Base-by-base conservation (phyloP, 169 alveolate genomes). In the Eimeria maxima region DNA sequence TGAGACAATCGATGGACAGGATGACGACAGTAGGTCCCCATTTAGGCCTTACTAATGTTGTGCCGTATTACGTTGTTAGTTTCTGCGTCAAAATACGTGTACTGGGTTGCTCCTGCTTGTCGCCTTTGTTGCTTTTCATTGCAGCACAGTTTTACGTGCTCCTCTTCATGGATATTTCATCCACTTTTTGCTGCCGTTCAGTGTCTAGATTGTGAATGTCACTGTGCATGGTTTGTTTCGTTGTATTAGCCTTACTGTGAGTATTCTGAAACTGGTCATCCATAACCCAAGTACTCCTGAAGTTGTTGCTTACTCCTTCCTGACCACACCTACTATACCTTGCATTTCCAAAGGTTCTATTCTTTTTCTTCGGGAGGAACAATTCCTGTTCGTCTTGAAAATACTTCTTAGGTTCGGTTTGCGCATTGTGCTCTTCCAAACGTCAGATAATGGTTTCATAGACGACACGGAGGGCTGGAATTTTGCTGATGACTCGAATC, bases 401-500 rank as follows among this genome's bases (percentile, higher is more conserved):
- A 27, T 13, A 67, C 38, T n/a, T 67, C 76, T 27, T 18, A 24
- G 84, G n/a, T 16, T 74, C 16, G 57, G 33, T 16, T 38, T 42
- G 53, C 84, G 16, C 38, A 24, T 0, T 74, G 84, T 83, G 11
- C 47, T 13, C 14, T 73, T 44, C 33, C 24, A 73, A 4, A 29
- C 55, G 5, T 24, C 69, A 91, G 95, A 89, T 33, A 76, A 91
- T 24, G 95, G 95, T 3, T 63, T 91, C 27, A 45, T 76, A 27
- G 95, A 91, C 91, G 95, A 91, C 65, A 20, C 29, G 20, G 47
- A 65, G 4, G 95, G 95, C 18, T 91, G 84, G 67, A 73, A 91
- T 74, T 91, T 91, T 76, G 83, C 84, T 5, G 50, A 33, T 14
- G 44, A 91, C 80, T 10, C 63, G 22, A 29, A 38, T 42, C 65